phyloP scores from a whole-genome alignment of 2,329 filamentous ascomycete species.

The Fusarium odoratissimum region DNA sequence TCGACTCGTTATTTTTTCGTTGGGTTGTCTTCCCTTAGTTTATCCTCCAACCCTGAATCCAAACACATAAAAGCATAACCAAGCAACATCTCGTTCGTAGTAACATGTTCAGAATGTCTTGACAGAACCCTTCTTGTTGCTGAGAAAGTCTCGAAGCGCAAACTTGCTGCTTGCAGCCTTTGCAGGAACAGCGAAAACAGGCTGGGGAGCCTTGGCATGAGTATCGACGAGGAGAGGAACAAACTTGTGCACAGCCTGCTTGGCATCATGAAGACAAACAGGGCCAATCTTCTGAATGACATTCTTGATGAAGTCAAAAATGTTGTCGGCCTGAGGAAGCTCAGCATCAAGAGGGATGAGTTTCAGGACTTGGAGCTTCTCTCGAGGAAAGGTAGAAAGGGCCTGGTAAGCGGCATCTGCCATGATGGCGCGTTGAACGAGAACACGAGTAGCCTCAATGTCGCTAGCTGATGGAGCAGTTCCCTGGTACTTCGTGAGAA shows the following conservation, averaged over 20 bases:
- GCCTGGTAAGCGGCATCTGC: constrained; percentile 30
- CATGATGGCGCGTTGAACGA: constrained; percentile 28
- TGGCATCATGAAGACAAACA: constrained; percentile 1
- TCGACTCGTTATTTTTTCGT: not conserved
- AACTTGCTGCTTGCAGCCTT: constrained; percentile 2
- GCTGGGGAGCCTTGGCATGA: not conserved
- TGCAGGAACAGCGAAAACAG: not conserved
- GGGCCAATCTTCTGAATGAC: constrained; percentile 12
- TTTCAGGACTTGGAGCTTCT: constrained; percentile 6
- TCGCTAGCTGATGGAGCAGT: not conserved
- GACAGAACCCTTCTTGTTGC: not conserved
- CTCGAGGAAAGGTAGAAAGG: not conserved
- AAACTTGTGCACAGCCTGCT: constrained; percentile 20
- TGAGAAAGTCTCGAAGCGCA: constrained; percentile 15
- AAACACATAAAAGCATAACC: too few species aligned
- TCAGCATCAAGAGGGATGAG: not conserved
- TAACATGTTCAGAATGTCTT: not conserved
- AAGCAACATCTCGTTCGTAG: not conserved
- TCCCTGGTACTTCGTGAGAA: not conserved
- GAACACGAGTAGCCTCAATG: constrained; percentile 8
- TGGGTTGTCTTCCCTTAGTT: not conserved
- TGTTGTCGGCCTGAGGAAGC: not conserved
- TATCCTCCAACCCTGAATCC: too few species aligned
- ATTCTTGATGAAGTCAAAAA: constrained; percentile 34
- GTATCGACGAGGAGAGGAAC: constrained; percentile 4